Evolutionary conservation across 352 stramenopile species (phyloP).

Genomic region (Pseudoperonospora humuli): DNA sequence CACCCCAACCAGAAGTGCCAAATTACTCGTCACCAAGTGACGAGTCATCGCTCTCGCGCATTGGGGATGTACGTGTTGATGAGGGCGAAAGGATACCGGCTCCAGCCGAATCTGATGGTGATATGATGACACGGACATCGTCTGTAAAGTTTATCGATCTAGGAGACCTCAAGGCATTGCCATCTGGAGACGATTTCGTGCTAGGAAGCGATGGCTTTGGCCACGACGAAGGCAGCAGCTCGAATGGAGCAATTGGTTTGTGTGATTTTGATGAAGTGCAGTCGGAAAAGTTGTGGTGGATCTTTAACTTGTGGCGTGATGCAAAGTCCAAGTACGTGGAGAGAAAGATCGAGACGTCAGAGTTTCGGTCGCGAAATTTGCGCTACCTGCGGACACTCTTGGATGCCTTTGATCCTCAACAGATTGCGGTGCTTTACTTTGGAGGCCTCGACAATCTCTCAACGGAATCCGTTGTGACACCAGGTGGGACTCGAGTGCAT

Average conservation of each 20-base stretch:
- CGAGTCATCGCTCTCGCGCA: conserved; percentile 10
- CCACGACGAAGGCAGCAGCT: conserved; percentile 41
- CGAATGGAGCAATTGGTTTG: conserved; percentile 45
- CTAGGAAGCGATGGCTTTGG: conserved; percentile 24
- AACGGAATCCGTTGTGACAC: conserved; percentile 15
- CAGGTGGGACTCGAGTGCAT: conserved; percentile 16
- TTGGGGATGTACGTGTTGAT: conserved; percentile 5
- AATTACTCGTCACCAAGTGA: conserved; percentile 9
- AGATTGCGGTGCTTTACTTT: conserved; percentile 68
- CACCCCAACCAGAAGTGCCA: conserved; percentile 33
- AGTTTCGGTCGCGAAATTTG: conserved; percentile 62
- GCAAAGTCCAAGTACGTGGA: conserved; percentile 61
- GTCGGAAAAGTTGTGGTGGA: conserved; percentile 74
- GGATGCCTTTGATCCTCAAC: conserved; percentile 70
- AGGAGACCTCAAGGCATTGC: conserved; percentile 42
- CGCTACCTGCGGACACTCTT: conserved; percentile 58
- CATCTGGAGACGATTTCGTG: conserved; percentile 21
- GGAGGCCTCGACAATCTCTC: conserved; percentile 20
- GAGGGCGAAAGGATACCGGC: conserved; percentile 17
- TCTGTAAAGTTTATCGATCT: conserved; percentile 53
- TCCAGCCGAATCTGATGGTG: conserved; percentile 10
- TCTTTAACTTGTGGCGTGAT: conserved; percentile 68
- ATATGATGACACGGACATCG: conserved; percentile 25
- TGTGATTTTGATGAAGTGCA: conserved; percentile 82
- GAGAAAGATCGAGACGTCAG: conserved; percentile 59